phyloP scores from a whole-genome alignment of 139 green algal species.

The Micromonas pusilla region DNA sequence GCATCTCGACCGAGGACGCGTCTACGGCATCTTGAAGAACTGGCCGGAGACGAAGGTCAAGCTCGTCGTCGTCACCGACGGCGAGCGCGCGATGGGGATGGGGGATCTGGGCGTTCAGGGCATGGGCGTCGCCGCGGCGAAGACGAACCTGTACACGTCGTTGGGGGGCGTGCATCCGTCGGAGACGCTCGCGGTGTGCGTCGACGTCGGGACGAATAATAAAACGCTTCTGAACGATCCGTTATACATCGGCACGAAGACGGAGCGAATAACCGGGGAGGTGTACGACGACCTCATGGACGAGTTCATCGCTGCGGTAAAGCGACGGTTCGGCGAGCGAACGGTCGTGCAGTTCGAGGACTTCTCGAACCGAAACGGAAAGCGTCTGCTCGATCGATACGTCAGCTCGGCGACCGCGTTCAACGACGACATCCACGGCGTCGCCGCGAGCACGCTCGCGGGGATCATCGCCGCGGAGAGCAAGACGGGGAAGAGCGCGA shows the following conservation, averaged over 20 bases:
- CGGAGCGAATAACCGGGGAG: constrained; percentile 55
- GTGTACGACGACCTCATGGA: constrained; percentile 49
- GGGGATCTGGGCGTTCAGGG: constrained; percentile 54
- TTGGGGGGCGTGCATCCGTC: constrained; percentile 71
- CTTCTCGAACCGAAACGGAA: constrained; percentile 51
- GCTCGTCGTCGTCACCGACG: constrained; percentile 66
- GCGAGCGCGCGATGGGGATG: constrained; percentile 68
- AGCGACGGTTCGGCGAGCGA: constrained; percentile 45
- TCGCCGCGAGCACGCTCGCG: constrained; percentile 46
- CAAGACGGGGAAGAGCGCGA: background rate
- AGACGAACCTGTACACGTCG: constrained; percentile 87
- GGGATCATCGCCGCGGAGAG: constrained; percentile 49
- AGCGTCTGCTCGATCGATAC: constrained; percentile 62
- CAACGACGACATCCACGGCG: constrained; percentile 69
- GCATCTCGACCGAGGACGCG: constrained; percentile 61
- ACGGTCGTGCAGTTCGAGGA: constrained; percentile 68
- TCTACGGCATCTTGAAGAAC: constrained; percentile 54
- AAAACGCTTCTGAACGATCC: constrained; percentile 51
- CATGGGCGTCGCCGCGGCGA: constrained; percentile 70
- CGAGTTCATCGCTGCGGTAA: constrained; percentile 61
- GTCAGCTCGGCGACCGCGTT: constrained; percentile 47
- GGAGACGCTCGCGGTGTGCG: constrained; percentile 71
- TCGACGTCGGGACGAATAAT: constrained; percentile 86
- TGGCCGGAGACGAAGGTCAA: constrained; percentile 53
- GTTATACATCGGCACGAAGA: constrained; percentile 58